Percentiles rank a stretch among this genome's conserved stretches.
These are phyloP conservation scores for Morella rubra DNA, from an alignment of 306 rosid species.

Conservation along the genomic window DNA sequence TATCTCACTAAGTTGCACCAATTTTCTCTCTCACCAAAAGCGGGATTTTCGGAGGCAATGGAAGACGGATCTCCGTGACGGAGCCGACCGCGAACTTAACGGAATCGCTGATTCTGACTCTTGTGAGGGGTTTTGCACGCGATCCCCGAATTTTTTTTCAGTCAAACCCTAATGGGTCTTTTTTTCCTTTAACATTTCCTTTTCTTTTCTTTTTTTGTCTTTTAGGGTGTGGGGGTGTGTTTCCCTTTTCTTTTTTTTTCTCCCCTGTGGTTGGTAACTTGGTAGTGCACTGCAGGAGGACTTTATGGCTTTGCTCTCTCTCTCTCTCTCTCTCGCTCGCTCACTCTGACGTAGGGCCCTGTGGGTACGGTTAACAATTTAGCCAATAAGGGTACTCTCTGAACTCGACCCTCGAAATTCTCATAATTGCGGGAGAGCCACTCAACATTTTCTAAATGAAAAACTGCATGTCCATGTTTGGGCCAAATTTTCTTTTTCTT, in stretches of 20 bases:
- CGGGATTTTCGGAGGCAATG: slow-evolving; percentile 48
- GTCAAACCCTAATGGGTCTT: slow-evolving; percentile 60
- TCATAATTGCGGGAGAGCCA: neutral
- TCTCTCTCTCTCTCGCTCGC: too few relatives aligned
- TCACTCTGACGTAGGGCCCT: neutral
- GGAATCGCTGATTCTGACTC: slow-evolving; percentile 54
- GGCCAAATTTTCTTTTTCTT: too few relatives aligned
- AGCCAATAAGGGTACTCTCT: neutral
- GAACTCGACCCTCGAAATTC: neutral
- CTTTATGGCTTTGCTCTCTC: neutral
- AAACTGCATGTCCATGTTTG: too few relatives aligned
- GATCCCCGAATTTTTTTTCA: slow-evolving; percentile 41
- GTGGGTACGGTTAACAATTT: neutral
- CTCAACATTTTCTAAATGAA: neutral
- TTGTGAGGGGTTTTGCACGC: slow-evolving; percentile 37
- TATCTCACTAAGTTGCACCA: slow-evolving; percentile 34
- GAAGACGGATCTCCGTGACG: slow-evolving; percentile 47
- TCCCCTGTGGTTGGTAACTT: too few relatives aligned
- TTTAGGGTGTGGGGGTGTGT: slow-evolving; percentile 22
- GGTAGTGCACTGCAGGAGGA: neutral
- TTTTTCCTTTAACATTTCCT: slow-evolving; percentile 4
- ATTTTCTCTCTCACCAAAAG: slow-evolving; percentile 49
- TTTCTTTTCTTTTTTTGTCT: neutral
- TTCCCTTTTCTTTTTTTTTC: neutral
- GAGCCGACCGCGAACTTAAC: slow-evolving; percentile 49